phyloP scores from a whole-genome alignment of 2,329 filamentous ascomycete species.

The Huntiella omanensis region DNA sequence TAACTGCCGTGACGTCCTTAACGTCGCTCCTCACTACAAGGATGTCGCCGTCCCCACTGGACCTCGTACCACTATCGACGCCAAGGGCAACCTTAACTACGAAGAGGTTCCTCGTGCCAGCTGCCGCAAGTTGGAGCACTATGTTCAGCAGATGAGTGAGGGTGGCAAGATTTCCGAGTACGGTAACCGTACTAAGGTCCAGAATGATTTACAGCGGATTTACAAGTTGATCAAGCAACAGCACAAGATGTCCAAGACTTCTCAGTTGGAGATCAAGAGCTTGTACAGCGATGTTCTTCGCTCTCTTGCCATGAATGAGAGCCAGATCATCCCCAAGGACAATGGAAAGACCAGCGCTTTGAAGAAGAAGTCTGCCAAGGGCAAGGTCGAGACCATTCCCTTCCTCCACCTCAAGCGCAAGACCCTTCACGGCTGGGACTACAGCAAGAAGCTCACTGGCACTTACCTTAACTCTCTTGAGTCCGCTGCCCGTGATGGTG shows the following conservation, averaged over 20 bases:
- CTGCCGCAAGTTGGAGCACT: constrained; percentile 93
- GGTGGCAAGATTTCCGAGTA: constrained; percentile 98
- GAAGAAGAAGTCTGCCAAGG: constrained; percentile 46
- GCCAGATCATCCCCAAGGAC: constrained; percentile 84
- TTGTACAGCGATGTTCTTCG: constrained; percentile 89
- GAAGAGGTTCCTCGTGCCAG: constrained; percentile 71
- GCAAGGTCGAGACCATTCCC: constrained; percentile 91
- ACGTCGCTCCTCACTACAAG: constrained; percentile 77
- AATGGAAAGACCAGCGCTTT: constrained; percentile 46
- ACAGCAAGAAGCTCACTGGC: constrained; percentile 95
- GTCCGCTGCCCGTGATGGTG: constrained; percentile 67
- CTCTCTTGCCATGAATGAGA: constrained; percentile 93
- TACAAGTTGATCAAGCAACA: constrained; percentile 98
- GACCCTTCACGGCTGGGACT: constrained; percentile 88
- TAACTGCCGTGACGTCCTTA: constrained; percentile 87
- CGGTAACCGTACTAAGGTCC: constrained; percentile 93
- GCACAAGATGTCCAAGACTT: constrained; percentile 91
- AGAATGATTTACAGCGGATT: constrained; percentile 83
- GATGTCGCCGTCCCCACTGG: constrained; percentile 86
- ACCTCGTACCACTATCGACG: constrained; percentile 80
- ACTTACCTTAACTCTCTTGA: constrained; percentile 84
- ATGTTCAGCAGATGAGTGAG: constrained; percentile 95
- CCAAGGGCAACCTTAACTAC: constrained; percentile 81
- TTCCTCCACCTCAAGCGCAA: constrained; percentile 96
- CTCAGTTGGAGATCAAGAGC: constrained; percentile 88